These are phyloP conservation scores for Xerocomus potaroensis DNA, from an alignment of 768 basidiomycete species.

Conservation along the genomic window DNA sequence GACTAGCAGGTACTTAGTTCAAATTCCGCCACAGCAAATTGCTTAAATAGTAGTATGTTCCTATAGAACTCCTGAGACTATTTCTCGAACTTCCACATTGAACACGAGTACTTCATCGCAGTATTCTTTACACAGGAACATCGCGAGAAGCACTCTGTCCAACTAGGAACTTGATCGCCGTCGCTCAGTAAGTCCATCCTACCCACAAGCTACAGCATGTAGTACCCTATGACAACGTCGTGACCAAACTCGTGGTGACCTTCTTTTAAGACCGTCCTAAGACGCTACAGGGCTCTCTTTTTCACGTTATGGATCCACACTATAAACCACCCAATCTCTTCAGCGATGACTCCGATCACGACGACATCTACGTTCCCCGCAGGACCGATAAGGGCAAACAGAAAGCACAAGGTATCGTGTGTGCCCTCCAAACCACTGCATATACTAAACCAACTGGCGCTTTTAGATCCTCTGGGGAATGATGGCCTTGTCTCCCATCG, in stretches of 20 bases:
- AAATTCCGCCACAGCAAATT: neutral
- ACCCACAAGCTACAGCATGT: slow-evolving; percentile 6
- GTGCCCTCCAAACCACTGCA: neutral
- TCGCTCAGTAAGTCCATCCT: slow-evolving; percentile 8
- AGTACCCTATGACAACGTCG: neutral
- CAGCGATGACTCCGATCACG: neutral
- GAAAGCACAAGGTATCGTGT: slow-evolving; percentile 14
- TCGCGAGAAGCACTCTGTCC: slow-evolving; percentile 6
- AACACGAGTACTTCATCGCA: slow-evolving; percentile 1
- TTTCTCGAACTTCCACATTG: neutral
- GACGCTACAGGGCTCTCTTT: neutral
- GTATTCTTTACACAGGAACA: slow-evolving; percentile 9
- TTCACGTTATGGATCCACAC: slow-evolving; percentile 8
- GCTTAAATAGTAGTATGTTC: too few relatives aligned
- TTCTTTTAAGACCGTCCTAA: slow-evolving; percentile 5
- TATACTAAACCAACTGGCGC: neutral
- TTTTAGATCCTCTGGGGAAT: slow-evolving; percentile 10
- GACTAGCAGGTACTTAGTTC: too few relatives aligned
- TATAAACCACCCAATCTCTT: slow-evolving; percentile 15
- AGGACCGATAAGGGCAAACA: slow-evolving; percentile 18
- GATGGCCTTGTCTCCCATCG: neutral
- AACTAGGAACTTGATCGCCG: slow-evolving; percentile 11
- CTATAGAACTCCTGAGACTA: too few relatives aligned
- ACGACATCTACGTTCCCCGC: neutral
- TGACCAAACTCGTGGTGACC: slow-evolving; percentile 9